Evolutionary conservation across 169 alveolate species (phyloP).

Genomic region (Eimeria tenella): DNA sequence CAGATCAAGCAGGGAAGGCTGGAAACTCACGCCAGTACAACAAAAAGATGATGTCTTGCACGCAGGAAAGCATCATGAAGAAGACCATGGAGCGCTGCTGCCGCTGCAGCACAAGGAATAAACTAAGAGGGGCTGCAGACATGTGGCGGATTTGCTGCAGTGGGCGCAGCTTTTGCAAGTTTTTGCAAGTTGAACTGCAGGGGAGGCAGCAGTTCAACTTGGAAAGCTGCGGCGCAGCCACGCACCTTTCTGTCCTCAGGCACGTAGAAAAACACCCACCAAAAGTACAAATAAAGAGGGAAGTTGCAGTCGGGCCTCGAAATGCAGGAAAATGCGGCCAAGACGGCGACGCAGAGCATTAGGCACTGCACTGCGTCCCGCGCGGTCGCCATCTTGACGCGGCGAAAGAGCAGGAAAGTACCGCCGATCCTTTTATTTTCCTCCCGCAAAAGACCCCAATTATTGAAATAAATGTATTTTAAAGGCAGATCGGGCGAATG

Average conservation of each 20-base stretch:
- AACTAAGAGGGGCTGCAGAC: not conserved
- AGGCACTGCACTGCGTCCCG: slow-evolving; percentile 70
- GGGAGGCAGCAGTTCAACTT: not conserved
- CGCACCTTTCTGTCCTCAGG: slow-evolving; percentile 77
- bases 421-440: not conserved
- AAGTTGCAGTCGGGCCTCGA: slow-evolving; percentile 68
- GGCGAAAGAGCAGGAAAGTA: not conserved
- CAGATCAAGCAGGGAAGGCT: not conserved
- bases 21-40: slow-evolving; percentile 70
- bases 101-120: slow-evolving; percentile 18
- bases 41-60: slow-evolving; percentile 59
- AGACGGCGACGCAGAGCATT: slow-evolving; percentile 60
- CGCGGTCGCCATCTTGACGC: slow-evolving; percentile 59
- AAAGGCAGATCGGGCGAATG: too few relatives aligned
- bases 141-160: not conserved
- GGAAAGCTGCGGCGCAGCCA: not conserved
- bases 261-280: slow-evolving; percentile 74
- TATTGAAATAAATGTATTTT: too few relatives aligned
- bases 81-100: slow-evolving; percentile 72
- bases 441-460: too few relatives aligned
- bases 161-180: not conserved
- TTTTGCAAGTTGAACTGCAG: not conserved
- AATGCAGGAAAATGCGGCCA: slow-evolving; percentile 69
- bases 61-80: slow-evolving; percentile 64
- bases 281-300: slow-evolving; percentile 68